Conservation (phyloP, 306 rosid genomes). For the Malus orientalis region DNA sequence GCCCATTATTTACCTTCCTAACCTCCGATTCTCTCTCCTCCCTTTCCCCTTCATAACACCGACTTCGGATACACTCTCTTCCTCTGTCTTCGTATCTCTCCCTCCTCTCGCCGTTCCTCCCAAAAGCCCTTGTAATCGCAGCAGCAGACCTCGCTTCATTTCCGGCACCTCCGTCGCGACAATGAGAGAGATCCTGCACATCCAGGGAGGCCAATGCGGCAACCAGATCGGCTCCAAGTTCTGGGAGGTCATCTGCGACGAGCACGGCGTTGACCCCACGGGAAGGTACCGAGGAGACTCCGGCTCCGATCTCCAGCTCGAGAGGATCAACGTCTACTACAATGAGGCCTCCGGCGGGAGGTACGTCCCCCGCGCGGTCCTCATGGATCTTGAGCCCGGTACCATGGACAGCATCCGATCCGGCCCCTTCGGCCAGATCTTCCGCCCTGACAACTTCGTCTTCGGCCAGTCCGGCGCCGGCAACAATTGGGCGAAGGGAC, state of each 20-base stretch:
- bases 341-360: constrained; percentile 91
- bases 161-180: neutral
- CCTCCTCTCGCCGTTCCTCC: neutral
- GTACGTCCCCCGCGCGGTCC: constrained; percentile 89
- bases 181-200: constrained; percentile 88
- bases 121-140: neutral
- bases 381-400: constrained; percentile 91
- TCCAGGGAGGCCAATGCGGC: constrained; percentile 94
- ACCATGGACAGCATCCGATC: constrained; percentile 98
- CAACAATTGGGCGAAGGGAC: constrained; percentile 93
- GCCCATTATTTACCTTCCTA: constrained; percentile 47
- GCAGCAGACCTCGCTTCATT: neutral
- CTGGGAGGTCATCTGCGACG: constrained; percentile 93
- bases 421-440: constrained; percentile 82
- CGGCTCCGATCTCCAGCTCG: constrained; percentile 56
- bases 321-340: constrained; percentile 82
- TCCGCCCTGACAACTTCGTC: constrained; percentile 86
- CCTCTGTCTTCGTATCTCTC: constrained; percentile 3
- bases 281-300: constrained; percentile 53
- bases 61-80: neutral
- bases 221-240: constrained; percentile 95
- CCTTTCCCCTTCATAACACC: neutral
- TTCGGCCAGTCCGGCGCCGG: constrained; percentile 95
- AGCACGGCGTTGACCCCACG: constrained; percentile 79
- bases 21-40: constrained; percentile 28